Evolutionary conservation across 805 yeast species (phyloP), one percentile per base, ranked within the genome.

Genomic region (Candida adriatica): DNA sequence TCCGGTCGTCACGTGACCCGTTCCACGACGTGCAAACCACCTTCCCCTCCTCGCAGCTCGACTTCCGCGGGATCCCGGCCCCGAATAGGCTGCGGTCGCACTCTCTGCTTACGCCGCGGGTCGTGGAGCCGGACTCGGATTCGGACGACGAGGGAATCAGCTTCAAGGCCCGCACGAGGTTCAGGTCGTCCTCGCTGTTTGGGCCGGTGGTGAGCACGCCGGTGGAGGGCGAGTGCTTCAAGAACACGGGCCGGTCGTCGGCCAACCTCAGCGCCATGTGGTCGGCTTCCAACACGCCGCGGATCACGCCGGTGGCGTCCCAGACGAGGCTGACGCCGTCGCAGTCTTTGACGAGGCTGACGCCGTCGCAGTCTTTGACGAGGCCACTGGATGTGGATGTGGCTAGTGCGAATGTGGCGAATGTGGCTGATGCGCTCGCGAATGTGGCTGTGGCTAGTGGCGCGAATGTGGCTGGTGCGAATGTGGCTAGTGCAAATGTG

Each of bases 61-160:
- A 46, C 27, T 49, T 48, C 34, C 45, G 42, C 16, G 34, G 25
- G 8, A 31, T 36, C 9, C 43, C 46, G 10, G 30, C 41, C 5
- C 32, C 42, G 10, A 39, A 30, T 29, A 41, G 45, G 28, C 30
- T 46, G 6, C 36, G 51, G 31, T 45, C 53, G 8, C 49, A 47
- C 16, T 47, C 51, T 5, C 19, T 49, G 15, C 21, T 48, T 9
- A 33, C 30, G n/a, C 29, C 42, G 33, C 16, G 11, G 10, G 25
- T 11, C 13, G 9, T 15, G 7, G 8, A 8, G 8, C 13, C 25
- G 7, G 38, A 34, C 24, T 37, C 40, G 9, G 45, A 42, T 5
- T 36, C 45, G 2, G 51, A 48, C 26, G 45, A 43, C 13, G 56
- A 51, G 20, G 56, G 55, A 9, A 28, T 51, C 7, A 49, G 48